Conservation (phyloP, 352 stramenopile genomes). For the Globisporangium megalacanthum region DNA sequence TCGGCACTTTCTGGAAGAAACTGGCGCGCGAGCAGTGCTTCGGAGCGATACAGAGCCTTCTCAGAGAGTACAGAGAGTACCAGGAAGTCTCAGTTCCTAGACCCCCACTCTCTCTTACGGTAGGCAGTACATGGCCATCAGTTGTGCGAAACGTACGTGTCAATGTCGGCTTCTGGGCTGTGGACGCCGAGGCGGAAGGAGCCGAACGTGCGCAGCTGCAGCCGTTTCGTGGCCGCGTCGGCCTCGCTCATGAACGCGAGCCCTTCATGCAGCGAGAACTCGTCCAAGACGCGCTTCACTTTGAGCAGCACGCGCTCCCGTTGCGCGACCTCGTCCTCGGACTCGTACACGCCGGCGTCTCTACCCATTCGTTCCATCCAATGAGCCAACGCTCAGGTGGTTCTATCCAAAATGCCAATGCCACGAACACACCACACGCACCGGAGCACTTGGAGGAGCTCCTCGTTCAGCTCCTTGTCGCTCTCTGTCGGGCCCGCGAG, state of each 20-base stretch:
- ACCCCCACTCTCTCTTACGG: background rate
- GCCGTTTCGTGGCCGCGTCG: conserved; percentile 24
- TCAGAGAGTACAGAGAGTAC: background rate
- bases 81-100: background rate
- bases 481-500: conserved; percentile 55
- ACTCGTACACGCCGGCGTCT: conserved; percentile 71
- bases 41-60: conserved; percentile 77
- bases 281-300: conserved; percentile 56
- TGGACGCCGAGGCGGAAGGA: conserved; percentile 87
- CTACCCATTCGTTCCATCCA: conserved; percentile 15
- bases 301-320: conserved; percentile 64
- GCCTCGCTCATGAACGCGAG: conserved; percentile 37
- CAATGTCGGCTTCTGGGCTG: conserved; percentile 80
- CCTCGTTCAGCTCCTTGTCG: conserved; percentile 60
- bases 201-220: conserved; percentile 89
- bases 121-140: background rate
- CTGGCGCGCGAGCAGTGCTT: conserved; percentile 71
- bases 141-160: conserved; percentile 44
- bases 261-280: conserved; percentile 76
- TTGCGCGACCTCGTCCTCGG: conserved; percentile 44
- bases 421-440: conserved; percentile 11
- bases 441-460: conserved; percentile 57
- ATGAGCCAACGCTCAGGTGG: no score
- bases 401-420: background rate
- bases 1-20: conserved; percentile 86